Percentiles rank a stretch among this genome's conserved stretches.
Evolutionary conservation across 176 grass and related monocot genomes (phyloP).

Genomic region (Aegilops longissima): DNA sequence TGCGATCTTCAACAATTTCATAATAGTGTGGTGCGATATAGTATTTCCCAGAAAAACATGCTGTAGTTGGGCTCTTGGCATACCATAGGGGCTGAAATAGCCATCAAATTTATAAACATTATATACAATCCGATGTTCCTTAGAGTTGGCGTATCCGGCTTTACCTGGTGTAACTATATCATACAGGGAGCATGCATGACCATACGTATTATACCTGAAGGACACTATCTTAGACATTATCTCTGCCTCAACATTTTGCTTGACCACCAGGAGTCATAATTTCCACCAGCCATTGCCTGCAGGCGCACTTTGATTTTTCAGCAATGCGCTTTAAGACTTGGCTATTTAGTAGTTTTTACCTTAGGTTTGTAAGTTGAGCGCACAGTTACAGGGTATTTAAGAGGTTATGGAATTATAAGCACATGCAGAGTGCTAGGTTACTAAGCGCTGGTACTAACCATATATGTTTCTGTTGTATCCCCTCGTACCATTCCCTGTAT

Average conservation of each 20-base stretch:
- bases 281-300: background rate
- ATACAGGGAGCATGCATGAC: background rate
- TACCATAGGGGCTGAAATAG: background rate
- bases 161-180: background rate
- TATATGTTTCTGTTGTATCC: slow-evolving; percentile 1
- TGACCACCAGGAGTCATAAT: background rate
- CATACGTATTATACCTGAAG: background rate
- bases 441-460: background rate
- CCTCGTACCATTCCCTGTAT: background rate
- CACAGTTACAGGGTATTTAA: background rate
- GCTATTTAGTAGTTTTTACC: background rate
- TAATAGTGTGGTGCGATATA: background rate
- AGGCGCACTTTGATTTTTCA: background rate
- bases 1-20: slow-evolving; percentile 26
- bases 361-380: background rate
- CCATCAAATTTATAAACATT: background rate
- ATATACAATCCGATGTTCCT: background rate
- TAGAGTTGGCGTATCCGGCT: slow-evolving; percentile 2
- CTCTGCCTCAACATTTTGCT: background rate
- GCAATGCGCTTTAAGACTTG: background rate
- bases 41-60: background rate
- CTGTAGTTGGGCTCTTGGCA: background rate
- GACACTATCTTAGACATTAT: background rate
- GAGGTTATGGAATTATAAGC: background rate
- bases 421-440: background rate